These are phyloP conservation scores for Ceratobasidium papillatum DNA, from an alignment of 1,284 basidiomycete species.

Conservation along the genomic window DNA sequence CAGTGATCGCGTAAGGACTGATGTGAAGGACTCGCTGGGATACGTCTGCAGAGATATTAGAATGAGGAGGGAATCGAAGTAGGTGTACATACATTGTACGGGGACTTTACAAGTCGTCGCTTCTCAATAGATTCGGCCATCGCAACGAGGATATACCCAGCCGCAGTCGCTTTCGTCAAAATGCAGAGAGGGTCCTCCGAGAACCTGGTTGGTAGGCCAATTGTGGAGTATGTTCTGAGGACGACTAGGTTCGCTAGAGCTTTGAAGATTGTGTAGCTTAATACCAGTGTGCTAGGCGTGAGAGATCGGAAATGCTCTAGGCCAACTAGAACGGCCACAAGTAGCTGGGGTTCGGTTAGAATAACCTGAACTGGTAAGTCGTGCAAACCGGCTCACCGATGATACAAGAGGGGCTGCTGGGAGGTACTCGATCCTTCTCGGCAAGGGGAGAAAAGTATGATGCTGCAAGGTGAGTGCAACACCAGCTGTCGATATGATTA, in stretches of 20 bases:
- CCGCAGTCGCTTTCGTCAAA: neutral
- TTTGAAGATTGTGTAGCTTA: slow-evolving; percentile 8
- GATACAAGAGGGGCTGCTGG: neutral
- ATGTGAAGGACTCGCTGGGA: slow-evolving; percentile 5
- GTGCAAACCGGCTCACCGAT: neutral
- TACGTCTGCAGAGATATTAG: neutral
- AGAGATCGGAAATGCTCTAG: slow-evolving; percentile 19
- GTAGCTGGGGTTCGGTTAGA: neutral
- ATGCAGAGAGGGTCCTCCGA: neutral
- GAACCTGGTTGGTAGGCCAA: neutral
- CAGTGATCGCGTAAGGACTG: neutral
- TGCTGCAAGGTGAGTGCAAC: neutral
- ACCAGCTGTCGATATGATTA: neutral
- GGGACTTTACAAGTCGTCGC: slow-evolving; percentile 2
- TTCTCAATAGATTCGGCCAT: slow-evolving; percentile 13
- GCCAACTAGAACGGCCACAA: neutral
- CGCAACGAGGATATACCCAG: neutral
- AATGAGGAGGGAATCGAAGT: neutral
- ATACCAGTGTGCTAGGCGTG: neutral
- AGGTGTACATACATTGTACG: neutral
- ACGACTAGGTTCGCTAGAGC: neutral
- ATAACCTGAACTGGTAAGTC: neutral
- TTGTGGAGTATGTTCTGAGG: neutral
- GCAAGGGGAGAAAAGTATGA: neutral
- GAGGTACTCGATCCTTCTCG: neutral